Evolutionary conservation across 495 filamentous ascomycete species (phyloP), one percentile per base, ranked within the genome.

Genomic region (Tuber borchii): DNA sequence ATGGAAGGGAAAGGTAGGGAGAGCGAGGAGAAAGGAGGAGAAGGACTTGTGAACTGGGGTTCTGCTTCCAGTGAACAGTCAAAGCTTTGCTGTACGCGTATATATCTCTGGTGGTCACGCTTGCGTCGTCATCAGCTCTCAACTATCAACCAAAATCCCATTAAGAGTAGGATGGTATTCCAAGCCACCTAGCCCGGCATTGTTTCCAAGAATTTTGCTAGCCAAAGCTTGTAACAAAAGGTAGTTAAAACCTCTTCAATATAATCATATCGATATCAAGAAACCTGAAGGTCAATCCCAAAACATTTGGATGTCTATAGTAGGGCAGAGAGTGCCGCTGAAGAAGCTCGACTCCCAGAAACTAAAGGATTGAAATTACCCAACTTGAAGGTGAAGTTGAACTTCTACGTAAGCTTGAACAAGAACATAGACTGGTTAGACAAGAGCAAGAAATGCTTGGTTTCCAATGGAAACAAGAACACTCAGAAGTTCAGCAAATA

Each of bases 121-220:
- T n/a, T n/a, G n/a, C n/a, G n/a, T n/a, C n/a, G n/a, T n/a, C n/a
- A n/a, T n/a, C n/a, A n/a, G n/a, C n/a, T n/a, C n/a, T n/a, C n/a
- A n/a, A n/a, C n/a, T n/a, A n/a, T n/a, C n/a, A n/a, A n/a, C n/a
- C n/a, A n/a, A n/a, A n/a, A n/a, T n/a, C n/a, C n/a, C n/a, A n/a
- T n/a, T n/a, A n/a, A n/a, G n/a, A n/a, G n/a, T n/a, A n/a, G n/a
- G n/a, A n/a, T n/a, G n/a, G n/a, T n/a, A 56, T 56, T 79, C 78
- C n/a, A 79, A 72, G 45, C 77, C 78, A 20, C 77, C 76, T 16
- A 76, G 77, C 56, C 78, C 76, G 76, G 10, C 48, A 26, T 56
- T 56, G 22, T 26, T 56, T 26, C 26, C 75, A 2, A 76, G 76
- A 12, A 79, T 79, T 76, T 76, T 76, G 14, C 78, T 75, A 22